These are phyloP conservation scores for Amanita fuliginea DNA, from an alignment of 768 basidiomycete species.

Conservation along the genomic window DNA sequence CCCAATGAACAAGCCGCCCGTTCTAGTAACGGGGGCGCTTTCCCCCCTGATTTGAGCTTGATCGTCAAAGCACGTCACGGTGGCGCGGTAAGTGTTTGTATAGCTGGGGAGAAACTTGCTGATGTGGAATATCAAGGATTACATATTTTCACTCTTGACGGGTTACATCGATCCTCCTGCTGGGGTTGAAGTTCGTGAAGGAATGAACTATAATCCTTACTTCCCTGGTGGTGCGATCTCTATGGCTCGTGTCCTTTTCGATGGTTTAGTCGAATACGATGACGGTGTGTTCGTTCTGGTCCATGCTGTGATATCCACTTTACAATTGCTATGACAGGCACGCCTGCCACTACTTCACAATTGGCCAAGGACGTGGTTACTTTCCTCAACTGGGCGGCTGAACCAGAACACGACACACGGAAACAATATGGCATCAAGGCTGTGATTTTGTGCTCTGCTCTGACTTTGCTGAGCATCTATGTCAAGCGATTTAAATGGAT, in stretches of 20 bases:
- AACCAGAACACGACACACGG: conserved; percentile 96
- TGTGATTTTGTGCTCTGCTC: conserved; percentile 81
- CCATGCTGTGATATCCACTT: neutral
- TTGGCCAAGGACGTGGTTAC: conserved; percentile 99
- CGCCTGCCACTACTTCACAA: conserved; percentile 93
- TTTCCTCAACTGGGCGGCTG: conserved; percentile 94
- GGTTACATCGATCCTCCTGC: conserved; percentile 96
- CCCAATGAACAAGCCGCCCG: conserved; percentile 97
- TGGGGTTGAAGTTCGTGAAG: conserved; percentile 89
- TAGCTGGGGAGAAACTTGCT: neutral
- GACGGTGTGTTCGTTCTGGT: conserved; percentile 49
- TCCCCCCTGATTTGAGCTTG: conserved; percentile 94
- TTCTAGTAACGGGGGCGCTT: conserved; percentile 86
- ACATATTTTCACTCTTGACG: conserved; percentile 92
- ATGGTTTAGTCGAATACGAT: conserved; percentile 92
- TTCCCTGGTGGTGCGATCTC: conserved; percentile 98
- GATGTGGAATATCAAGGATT: conserved; percentile 50
- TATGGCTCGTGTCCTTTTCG: conserved; percentile 95
- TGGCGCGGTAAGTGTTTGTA: conserved; percentile 62
- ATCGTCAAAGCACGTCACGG: conserved; percentile 98
- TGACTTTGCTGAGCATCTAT: conserved; percentile 74
- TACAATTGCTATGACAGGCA: conserved; percentile 37
- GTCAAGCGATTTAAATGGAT: conserved; percentile 96
- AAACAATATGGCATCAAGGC: conserved; percentile 97
- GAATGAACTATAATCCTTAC: conserved; percentile 98